Evolutionary conservation across 805 yeast species (phyloP), one percentile per base, ranked within the genome.

Genomic region (Hanseniaspora vineae): DNA sequence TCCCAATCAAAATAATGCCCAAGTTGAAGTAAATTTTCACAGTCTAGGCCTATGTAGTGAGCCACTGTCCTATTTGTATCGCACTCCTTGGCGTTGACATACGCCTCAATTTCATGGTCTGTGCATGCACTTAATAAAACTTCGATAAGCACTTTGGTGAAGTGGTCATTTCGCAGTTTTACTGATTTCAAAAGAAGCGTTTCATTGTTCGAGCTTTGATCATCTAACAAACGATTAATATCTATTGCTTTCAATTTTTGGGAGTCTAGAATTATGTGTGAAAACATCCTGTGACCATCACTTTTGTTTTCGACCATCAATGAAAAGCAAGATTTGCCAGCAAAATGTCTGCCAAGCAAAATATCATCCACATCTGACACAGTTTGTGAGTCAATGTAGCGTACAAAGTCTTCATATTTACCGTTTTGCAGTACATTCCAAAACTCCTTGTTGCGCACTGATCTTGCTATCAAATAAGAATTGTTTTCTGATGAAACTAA

Each of bases 1-100:
- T 67, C 70, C 97, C 97, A 90, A 55, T 84, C 70, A 5, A 88
- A 66, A 42, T 67, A 72, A 1, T 59, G 59, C 0, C 95, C 94
- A 11, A 87, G 59, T 14, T 55, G 58, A 1, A 66, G 58, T 13
- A 86, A 71, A 0, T 84, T 61, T 2, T 69, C 65, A 18, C 72
- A 65, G 44, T 77, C 70, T 53, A 80, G 79, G 51, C 78, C 77
- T 15, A 87, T 59, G 53, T 82, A 80, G 59, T 89, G 96, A 0
- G 89, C 96, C 6, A 78, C 67, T 2, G 80, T 72, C 46, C 95
- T 70, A 2, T 75, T 70, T 48, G 43, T 40, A 13, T 71, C 64
- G 9, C 54, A 58, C 58, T 89, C 95, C 2, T 55, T 52, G 9
- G 56, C 55, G 51, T 76, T 75, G 47, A 80, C 64, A 56, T 80